Percentiles rank a stretch among this genome's conserved stretches.
phyloP scores from a whole-genome alignment of 139 green algal genomes.

The Zygnema cylindricum region DNA sequence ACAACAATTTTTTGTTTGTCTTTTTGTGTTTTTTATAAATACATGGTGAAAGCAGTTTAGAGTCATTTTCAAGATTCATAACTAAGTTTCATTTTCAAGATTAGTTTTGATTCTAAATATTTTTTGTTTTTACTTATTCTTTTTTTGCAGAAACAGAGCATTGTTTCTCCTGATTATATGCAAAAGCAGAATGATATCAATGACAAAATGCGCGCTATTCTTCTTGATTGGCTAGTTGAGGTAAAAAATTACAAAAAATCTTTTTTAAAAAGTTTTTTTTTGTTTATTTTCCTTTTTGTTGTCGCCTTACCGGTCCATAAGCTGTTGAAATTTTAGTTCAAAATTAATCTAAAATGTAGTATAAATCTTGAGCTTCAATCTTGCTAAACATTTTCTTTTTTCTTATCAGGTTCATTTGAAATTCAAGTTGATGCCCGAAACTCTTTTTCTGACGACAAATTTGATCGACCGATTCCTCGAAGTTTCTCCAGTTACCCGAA shows the following conservation, averaged over 20 bases:
- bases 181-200: slow-evolving; percentile 90
- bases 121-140: slow-evolving; percentile 40
- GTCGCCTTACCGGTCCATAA: not conserved
- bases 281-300: not conserved
- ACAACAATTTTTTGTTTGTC: not conserved
- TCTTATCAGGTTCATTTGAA: slow-evolving; percentile 88
- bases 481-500: slow-evolving; percentile 81
- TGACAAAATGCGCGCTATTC: slow-evolving; percentile 86
- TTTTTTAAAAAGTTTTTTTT: not conserved
- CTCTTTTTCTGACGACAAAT: slow-evolving; percentile 92
- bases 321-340: not conserved
- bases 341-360: slow-evolving; percentile 3
- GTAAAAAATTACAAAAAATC: not conserved
- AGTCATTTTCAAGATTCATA: too few species aligned
- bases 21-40: not conserved
- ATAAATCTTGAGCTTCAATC: not conserved
- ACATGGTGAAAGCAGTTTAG: not conserved
- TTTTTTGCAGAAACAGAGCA: slow-evolving; percentile 47
- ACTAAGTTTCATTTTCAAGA: too few species aligned
- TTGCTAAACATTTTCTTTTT: not conserved
- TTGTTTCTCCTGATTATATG: slow-evolving; percentile 67
- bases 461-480: slow-evolving; percentile 96
- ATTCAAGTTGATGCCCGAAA: slow-evolving; percentile 99
- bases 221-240: slow-evolving; percentile 98
- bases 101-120: slow-evolving; percentile 56